Conservation (phyloP, 306 rosid genomes). For the Quillaja saponaria region DNA sequence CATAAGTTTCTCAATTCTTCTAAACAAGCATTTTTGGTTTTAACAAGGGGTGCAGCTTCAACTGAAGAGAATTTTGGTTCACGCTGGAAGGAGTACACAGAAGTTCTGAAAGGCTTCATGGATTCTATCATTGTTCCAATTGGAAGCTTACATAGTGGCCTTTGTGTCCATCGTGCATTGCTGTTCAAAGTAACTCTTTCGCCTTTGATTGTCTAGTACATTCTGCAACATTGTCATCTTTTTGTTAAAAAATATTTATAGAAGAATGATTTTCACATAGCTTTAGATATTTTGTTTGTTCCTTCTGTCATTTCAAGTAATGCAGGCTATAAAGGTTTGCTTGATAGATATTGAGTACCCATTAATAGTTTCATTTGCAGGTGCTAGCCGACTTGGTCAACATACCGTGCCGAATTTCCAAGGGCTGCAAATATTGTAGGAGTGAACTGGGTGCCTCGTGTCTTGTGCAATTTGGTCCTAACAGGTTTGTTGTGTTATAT, state of each 20-base stretch:
- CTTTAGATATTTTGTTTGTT: slow-evolving; percentile 20
- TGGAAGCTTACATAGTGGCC: slow-evolving; percentile 83
- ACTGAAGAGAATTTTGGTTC: slow-evolving; percentile 38
- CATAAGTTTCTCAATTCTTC: slow-evolving; percentile 10
- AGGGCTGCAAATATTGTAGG: slow-evolving; percentile 87
- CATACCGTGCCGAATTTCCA: slow-evolving; percentile 90
- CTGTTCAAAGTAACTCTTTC: slow-evolving; percentile 68
- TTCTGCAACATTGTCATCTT: slow-evolving; percentile 14
- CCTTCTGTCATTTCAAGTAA: neutral
- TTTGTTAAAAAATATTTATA: slow-evolving; percentile 9
- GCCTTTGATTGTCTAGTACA: slow-evolving; percentile 19
- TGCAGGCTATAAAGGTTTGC: neutral
- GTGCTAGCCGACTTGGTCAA: slow-evolving; percentile 80
- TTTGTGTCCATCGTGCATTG: slow-evolving; percentile 92
- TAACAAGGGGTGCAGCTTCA: slow-evolving; percentile 44
- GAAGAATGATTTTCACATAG: neutral
- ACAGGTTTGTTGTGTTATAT: slow-evolving; percentile 48
- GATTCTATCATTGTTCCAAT: slow-evolving; percentile 78
- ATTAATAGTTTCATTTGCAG: slow-evolving; percentile 49
- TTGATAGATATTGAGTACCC: neutral
- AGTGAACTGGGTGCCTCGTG: slow-evolving; percentile 79
- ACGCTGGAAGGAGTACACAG: slow-evolving; percentile 69
- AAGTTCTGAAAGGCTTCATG: slow-evolving; percentile 57
- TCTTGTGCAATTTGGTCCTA: slow-evolving; percentile 72
- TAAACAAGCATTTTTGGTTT: slow-evolving; percentile 19